Percentiles rank a stretch among this genome's conserved stretches.
phyloP scores from a whole-genome alignment of 2,329 filamentous ascomycete genomes.

The Claviceps sp. region DNA sequence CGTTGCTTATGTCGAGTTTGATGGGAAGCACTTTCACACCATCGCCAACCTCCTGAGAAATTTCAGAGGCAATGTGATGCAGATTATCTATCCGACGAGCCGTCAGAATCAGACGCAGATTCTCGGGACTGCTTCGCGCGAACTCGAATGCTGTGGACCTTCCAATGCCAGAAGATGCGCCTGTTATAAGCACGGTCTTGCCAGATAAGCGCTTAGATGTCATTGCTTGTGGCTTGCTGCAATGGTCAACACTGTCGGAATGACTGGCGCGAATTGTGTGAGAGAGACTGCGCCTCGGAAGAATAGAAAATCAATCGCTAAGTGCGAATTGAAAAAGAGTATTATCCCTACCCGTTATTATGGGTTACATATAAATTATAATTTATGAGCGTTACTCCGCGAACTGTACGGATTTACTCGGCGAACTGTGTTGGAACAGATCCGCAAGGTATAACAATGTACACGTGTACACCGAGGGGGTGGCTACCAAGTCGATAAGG shows the following conservation, averaged over 20 bases:
- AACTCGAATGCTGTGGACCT: constrained; percentile 78
- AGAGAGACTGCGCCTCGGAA: background rate
- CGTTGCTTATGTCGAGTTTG: constrained; percentile 75
- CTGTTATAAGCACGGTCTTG: constrained; percentile 87
- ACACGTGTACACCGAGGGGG: no score
- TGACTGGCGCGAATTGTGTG: background rate
- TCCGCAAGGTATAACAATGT: no score
- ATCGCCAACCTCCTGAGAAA: constrained; percentile 59
- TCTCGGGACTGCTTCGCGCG: constrained; percentile 66
- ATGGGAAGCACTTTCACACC: constrained; percentile 74
- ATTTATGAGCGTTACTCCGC: no score
- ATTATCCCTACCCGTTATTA: no score
- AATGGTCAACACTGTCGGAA: background rate
- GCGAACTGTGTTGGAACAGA: no score
- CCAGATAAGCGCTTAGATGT: constrained; percentile 66
- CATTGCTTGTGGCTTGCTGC: constrained; percentile 9
- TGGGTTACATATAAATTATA: no score
- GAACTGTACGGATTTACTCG: no score
- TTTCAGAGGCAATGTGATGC: constrained; percentile 62
- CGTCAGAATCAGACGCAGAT: constrained; percentile 74
- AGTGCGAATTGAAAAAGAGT: background rate
- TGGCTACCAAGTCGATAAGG: no score
- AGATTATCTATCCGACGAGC: constrained; percentile 74
- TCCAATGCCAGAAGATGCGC: constrained; percentile 88
- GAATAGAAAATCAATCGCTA: no score